A percentile compares a stretch with the other conserved stretches of the same genome.
Conservation (phyloP, 805 yeast species). For the Kregervanrija pseudodelftensis region DNA sequence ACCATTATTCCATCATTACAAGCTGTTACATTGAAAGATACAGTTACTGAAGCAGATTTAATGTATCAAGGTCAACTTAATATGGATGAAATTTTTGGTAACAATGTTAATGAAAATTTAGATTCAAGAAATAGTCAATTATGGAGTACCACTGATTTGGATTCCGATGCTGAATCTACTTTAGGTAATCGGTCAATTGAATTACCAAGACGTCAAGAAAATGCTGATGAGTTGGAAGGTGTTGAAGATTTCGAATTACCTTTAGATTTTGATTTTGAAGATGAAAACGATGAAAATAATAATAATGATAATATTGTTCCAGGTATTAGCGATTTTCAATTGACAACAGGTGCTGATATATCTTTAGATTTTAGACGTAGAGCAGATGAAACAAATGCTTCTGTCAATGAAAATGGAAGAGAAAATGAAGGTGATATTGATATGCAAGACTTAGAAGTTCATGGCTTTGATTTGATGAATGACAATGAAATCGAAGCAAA, state of each 20-base stretch:
- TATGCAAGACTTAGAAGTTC: background rate
- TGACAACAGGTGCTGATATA: constrained; percentile 25
- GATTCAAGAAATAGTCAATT: constrained; percentile 3
- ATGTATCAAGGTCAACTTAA: constrained; percentile 56
- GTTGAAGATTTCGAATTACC: constrained; percentile 26
- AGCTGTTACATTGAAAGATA: constrained; percentile 62
- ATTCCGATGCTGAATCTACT: constrained; percentile 3
- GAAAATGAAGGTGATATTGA: constrained; percentile 9
- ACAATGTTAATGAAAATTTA: background rate
- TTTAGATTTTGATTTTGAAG: constrained; percentile 28
- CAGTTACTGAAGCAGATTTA: constrained; percentile 71
- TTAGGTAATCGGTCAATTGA: constrained; percentile 13
- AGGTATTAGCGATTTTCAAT: constrained; percentile 7
- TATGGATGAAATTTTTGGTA: constrained; percentile 28
- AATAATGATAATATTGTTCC: background rate
- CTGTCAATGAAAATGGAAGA: constrained; percentile 23
- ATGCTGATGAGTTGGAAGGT: constrained; percentile 26
- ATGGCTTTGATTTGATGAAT: too few relatives aligned
- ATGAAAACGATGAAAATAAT: constrained; percentile 6
- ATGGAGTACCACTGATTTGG: constrained; percentile 6
- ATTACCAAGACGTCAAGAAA: constrained; percentile 18
- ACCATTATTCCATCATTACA: constrained; percentile 56
- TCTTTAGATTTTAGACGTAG: constrained; percentile 53
- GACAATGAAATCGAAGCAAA: too few relatives aligned
- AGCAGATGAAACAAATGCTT: constrained; percentile 18